Conservation (phyloP, 495 filamentous ascomycete species). For the Penicillium canariense region DNA sequence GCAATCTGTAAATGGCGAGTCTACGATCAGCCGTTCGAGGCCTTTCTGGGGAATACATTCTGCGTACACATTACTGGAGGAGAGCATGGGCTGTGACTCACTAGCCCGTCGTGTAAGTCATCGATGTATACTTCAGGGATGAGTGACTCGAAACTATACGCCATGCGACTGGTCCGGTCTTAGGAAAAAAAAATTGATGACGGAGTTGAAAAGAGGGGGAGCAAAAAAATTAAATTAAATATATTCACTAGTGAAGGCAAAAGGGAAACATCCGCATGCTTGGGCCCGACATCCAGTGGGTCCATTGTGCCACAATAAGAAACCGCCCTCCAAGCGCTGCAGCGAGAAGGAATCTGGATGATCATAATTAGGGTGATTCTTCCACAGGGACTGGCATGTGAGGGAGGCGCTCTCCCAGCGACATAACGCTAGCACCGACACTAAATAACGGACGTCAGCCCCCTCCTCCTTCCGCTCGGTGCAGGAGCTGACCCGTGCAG, state of each 20-base stretch:
- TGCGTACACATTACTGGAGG: not conserved
- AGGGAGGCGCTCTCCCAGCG: not conserved
- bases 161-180: not conserved
- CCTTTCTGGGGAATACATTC: not conserved
- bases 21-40: not conserved
- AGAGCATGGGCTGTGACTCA: not conserved
- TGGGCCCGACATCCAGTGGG: conserved; percentile 15
- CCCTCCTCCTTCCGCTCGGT: conserved; percentile 2
- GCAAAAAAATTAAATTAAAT: conserved; percentile 1
- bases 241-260: not conserved
- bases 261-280: not conserved
- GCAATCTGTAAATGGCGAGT: not conserved
- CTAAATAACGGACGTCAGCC: not conserved
- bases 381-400: not conserved
- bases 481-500: conserved; percentile 19
- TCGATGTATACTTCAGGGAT: not conserved
- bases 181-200: not conserved
- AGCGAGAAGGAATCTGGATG: not conserved
- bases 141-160: not conserved
- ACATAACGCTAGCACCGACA: not conserved
- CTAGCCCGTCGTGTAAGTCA: not conserved
- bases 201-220: not conserved
- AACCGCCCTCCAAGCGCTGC: not conserved
- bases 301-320: conserved; percentile 6
- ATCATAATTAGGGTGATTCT: not conserved